phyloP scores from a whole-genome alignment of 257 asterid species.

The Schizonepeta tenuifolia region DNA sequence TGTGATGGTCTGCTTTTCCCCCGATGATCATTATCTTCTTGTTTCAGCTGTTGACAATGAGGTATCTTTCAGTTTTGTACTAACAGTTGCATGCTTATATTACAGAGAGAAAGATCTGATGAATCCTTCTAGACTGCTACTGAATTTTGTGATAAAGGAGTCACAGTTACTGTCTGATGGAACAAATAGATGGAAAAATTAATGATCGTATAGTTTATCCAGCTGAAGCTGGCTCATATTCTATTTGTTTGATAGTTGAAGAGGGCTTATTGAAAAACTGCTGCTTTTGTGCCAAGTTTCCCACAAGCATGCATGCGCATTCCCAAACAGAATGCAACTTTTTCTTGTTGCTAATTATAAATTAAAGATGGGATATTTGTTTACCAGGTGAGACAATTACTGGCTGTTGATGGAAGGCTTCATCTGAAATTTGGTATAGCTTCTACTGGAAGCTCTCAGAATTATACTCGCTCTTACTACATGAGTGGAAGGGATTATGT shows the following conservation, averaged over 20 bases:
- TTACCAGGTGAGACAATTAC: constrained; percentile 84
- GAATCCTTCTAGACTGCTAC: constrained; percentile 10
- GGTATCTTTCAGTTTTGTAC: constrained; percentile 49
- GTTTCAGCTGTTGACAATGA: constrained; percentile 97
- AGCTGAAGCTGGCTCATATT: neutral
- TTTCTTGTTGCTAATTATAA: neutral
- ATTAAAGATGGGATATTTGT: constrained; percentile 22
- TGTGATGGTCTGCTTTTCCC: constrained; percentile 97
- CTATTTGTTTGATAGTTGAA: neutral
- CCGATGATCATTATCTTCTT: constrained; percentile 90
- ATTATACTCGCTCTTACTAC: constrained; percentile 89
- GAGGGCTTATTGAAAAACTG: constrained; percentile 17
- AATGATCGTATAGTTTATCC: neutral
- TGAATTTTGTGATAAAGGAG: constrained; percentile 21
- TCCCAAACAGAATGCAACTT: constrained; percentile 8
- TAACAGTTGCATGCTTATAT: constrained; percentile 21
- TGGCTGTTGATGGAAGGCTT: constrained; percentile 91
- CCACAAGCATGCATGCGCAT: constrained; percentile 1
- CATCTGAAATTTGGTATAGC: constrained; percentile 77
- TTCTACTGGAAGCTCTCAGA: constrained; percentile 85
- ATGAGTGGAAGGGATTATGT: constrained; percentile 92
- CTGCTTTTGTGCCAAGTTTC: constrained; percentile 17
- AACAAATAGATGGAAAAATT: constrained; percentile 10
- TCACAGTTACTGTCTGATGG: constrained; percentile 14
- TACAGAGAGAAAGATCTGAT: neutral